These are phyloP conservation scores for Aspergillus japonicus DNA, from an alignment of 2,329 filamentous ascomycete species.

Conservation along the genomic window DNA sequence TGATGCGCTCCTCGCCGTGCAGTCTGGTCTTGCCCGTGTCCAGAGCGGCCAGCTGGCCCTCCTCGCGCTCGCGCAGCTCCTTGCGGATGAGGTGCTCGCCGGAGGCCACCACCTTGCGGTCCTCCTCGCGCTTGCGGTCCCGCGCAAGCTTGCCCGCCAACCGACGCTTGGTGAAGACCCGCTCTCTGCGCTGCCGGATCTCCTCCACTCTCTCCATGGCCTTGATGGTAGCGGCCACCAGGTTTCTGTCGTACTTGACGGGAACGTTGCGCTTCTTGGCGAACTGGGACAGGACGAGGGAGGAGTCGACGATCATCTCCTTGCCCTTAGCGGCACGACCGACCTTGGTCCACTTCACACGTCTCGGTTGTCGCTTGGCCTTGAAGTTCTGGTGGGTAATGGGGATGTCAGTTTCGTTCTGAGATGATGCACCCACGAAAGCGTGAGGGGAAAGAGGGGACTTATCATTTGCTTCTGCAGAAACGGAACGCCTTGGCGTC, in stretches of 20 bases:
- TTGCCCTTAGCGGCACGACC: constrained; percentile 83
- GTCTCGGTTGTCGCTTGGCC: constrained; percentile 97
- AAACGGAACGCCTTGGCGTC: constrained; percentile 55
- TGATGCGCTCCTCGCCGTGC: constrained; percentile 42
- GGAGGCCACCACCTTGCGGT: constrained; percentile 84
- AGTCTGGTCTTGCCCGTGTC: constrained; percentile 40
- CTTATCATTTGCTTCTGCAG: constrained; percentile 61
- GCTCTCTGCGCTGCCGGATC: constrained; percentile 78
- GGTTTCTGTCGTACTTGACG: constrained; percentile 91
- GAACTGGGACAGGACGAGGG: constrained; percentile 70
- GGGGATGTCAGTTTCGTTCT: constrained; percentile 2
- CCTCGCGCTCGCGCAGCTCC: constrained; percentile 59
- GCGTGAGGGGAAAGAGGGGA: not conserved
- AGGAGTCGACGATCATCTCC: constrained; percentile 89
- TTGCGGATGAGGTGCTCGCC: constrained; percentile 89
- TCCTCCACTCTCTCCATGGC: constrained; percentile 90
- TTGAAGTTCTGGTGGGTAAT: constrained; percentile 72
- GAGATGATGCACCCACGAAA: not conserved
- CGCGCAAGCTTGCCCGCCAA: constrained; percentile 77
- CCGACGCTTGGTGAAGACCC: constrained; percentile 89
- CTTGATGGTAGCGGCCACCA: constrained; percentile 80
- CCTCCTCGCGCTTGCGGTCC: constrained; percentile 72
- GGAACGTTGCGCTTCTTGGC: constrained; percentile 90
- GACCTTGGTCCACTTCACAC: constrained; percentile 95
- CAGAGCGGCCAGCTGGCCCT: constrained; percentile 39